Percentiles rank a stretch among this genome's conserved stretches.
These are phyloP conservation scores for Eimeria falciformis DNA, from an alignment of 169 alveolate species.

Conservation along the genomic window DNA sequence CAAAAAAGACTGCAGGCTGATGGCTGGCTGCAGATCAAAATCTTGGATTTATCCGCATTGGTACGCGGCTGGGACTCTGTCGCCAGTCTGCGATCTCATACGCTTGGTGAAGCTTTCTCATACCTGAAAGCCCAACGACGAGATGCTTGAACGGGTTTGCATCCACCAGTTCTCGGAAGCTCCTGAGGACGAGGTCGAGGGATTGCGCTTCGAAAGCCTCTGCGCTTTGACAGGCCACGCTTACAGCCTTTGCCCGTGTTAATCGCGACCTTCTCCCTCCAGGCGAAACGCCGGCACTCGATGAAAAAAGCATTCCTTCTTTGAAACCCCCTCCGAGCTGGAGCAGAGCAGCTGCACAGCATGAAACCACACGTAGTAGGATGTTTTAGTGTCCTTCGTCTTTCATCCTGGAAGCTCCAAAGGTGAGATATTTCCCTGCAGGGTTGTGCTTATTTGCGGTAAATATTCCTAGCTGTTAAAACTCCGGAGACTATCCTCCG, in stretches of 20 bases:
- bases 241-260: constrained; percentile 33
- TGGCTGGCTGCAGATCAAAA: not conserved
- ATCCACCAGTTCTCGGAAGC: constrained; percentile 32
- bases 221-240: constrained; percentile 57
- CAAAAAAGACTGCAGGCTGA: not conserved
- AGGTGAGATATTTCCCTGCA: not conserved
- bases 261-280: constrained; percentile 44
- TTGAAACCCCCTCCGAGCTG: constrained; percentile 20
- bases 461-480: not conserved
- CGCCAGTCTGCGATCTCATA: not conserved
- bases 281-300: constrained; percentile 22
- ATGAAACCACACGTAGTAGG: not conserved
- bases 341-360: constrained; percentile 16
- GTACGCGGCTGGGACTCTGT: not conserved
- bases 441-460: not conserved
- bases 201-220: constrained; percentile 66
- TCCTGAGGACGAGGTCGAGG: constrained; percentile 63
- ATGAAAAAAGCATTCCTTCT: not conserved
- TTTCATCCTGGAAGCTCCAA: not conserved
- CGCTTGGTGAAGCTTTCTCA: not conserved
- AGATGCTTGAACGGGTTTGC: constrained; percentile 52
- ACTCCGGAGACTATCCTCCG: not conserved
- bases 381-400: not conserved
- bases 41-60: no score
- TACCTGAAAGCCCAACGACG: constrained; percentile 66